Evolutionary conservation across 805 yeast species (phyloP).

Genomic region (Cyberlindnera samutprakarnensis): DNA sequence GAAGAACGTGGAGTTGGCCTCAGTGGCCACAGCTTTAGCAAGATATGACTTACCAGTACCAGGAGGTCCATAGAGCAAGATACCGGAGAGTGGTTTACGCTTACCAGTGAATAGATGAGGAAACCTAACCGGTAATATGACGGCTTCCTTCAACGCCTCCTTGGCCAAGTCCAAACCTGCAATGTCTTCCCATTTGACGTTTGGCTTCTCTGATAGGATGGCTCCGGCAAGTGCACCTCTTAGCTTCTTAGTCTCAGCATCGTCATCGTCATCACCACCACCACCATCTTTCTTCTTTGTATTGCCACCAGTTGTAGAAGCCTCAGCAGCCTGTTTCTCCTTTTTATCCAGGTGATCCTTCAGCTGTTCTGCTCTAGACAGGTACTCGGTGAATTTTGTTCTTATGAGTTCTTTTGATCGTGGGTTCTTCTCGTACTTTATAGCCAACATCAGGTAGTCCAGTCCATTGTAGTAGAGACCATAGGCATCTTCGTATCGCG

Average conservation of each 20-base stretch:
- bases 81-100: conserved; percentile 88
- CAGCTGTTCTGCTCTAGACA: conserved; percentile 88
- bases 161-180: conserved; percentile 96
- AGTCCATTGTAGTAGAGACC: conserved; percentile 86
- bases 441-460: conserved; percentile 91
- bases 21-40: conserved; percentile 98
- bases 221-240: conserved; percentile 91
- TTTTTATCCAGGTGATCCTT: conserved; percentile 79
- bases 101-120: conserved; percentile 95
- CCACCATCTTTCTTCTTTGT: conserved; percentile 48
- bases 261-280: conserved; percentile 52
- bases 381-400: conserved; percentile 83
- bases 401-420: conserved; percentile 83
- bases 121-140: conserved; percentile 89
- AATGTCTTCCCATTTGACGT: conserved; percentile 89
- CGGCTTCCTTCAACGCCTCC: conserved; percentile 96
- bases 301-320: conserved; percentile 34
- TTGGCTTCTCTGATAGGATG: conserved; percentile 84
- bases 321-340: conserved; percentile 30
- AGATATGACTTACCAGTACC: conserved; percentile 97
- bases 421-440: conserved; percentile 89
- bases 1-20: conserved; percentile 94
- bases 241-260: conserved; percentile 79
- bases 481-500: conserved; percentile 90
- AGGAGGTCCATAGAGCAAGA: conserved; percentile 84